Conservation (phyloP, 2,329 filamentous ascomycete species). For the Escovopsis sp. region DNA sequence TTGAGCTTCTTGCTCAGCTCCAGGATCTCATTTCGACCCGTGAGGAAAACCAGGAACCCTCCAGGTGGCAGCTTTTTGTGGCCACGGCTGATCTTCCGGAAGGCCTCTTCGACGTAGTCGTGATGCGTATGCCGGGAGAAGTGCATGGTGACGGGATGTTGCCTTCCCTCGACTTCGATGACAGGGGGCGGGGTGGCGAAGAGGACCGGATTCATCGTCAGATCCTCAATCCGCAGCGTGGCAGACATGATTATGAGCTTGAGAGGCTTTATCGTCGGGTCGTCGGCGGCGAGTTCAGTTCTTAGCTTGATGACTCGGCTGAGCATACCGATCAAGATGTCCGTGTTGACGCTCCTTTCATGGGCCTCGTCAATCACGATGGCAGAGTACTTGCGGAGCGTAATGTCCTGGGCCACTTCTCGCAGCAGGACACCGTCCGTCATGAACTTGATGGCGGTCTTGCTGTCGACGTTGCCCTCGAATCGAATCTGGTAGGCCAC, state of each 20-base stretch:
- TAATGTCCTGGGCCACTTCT: slow-evolving; percentile 80
- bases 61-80: slow-evolving; percentile 83
- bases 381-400: slow-evolving; percentile 76
- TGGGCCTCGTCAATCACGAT: slow-evolving; percentile 95
- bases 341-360: slow-evolving; percentile 92
- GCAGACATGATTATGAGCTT: slow-evolving; percentile 98
- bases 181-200: slow-evolving; percentile 70
- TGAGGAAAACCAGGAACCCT: slow-evolving; percentile 86
- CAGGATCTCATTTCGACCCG: slow-evolving; percentile 81
- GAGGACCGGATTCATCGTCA: slow-evolving; percentile 67
- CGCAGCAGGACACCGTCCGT: slow-evolving; percentile 90
- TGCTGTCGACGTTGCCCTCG: slow-evolving; percentile 63
- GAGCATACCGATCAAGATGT: slow-evolving; percentile 94
- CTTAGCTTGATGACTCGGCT: slow-evolving; percentile 81
- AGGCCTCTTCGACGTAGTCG: slow-evolving; percentile 85
- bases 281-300: slow-evolving; percentile 56
- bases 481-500: slow-evolving; percentile 95
- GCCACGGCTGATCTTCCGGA: slow-evolving; percentile 70
- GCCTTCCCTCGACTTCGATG: slow-evolving; percentile 77
- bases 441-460: slow-evolving; percentile 96
- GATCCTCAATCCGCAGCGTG: slow-evolving; percentile 78
- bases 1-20: slow-evolving; percentile 69
- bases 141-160: slow-evolving; percentile 80
- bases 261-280: slow-evolving; percentile 56
- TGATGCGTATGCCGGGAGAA: slow-evolving; percentile 69